Evolutionary conservation across 2,329 filamentous ascomycete genomes (phyloP), one percentile per base, ranked within the genome.

Genomic region (Botrytis deweyae): DNA sequence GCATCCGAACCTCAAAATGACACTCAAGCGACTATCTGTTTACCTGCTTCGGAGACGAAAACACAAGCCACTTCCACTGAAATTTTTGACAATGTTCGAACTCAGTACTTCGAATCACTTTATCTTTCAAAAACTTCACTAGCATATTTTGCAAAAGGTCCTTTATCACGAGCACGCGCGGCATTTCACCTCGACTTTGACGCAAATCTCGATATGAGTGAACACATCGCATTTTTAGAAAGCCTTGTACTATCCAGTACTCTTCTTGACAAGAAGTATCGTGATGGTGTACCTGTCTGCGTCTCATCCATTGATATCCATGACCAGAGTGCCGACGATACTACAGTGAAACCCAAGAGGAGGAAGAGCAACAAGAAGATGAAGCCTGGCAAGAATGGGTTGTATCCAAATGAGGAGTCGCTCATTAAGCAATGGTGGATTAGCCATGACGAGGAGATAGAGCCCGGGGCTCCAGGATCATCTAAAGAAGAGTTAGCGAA

Each of bases 141-240:
- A 73, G 93, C 93, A 74, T 96, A 95, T 82, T 95, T 95, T 82
- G 91, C 91, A 33, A 96, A 96, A 83, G 93, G 93, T 0, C 92
- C 93, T 1, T 84, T 96, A 33, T 93, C 93, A 63, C 88, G 92
- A 77, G 91, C 92, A 64, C 88, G 93, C 74, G 91, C 91, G 65
- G 88, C 90, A 22, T 93, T 93, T 76, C 88, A 90, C 73, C 83
- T 89, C 22, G 87, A 90, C 75, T 87, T 88, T 70, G 88, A 91
- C 80, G 84, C 87, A 10, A 88, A 86, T 36, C 82, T 91, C 33
- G 86, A 90, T 59, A 89, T 91, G 82, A 83, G 84, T 38, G 88
- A 93, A 68, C 84, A 95, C 29, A 85, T 92, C 14, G 84, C 87
- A 0, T 94, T 93, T 78, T 81, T 95, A n/a, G 89, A 91, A 78